Evolutionary conservation across 805 yeast genomes (phyloP).

Genomic region (Saccharomycopsis vini): DNA sequence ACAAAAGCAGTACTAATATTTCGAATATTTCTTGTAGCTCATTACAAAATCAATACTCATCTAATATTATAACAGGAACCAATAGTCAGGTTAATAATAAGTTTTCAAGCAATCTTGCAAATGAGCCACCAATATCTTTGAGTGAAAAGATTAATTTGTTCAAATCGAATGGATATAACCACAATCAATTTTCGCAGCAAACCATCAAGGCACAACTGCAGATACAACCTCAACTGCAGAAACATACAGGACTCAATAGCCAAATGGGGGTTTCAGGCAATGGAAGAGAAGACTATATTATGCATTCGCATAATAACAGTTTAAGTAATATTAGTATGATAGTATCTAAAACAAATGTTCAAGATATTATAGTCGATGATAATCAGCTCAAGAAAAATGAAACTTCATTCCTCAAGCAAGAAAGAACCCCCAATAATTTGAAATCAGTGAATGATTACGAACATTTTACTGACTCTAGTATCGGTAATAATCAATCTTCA

Average conservation of each 20-base stretch:
- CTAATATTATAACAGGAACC: not conserved
- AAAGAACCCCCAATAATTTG: not conserved
- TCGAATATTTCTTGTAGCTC: constrained; percentile 1
- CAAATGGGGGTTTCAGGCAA: not conserved
- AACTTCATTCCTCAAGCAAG: not conserved
- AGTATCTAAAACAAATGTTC: constrained; percentile 4
- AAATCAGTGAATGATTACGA: not conserved
- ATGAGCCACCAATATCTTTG: constrained; percentile 18
- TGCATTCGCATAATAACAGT: constrained; percentile 13
- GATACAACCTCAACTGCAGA: not conserved
- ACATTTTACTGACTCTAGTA: not conserved
- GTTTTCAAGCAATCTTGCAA: constrained; percentile 8
- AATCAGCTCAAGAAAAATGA: constrained; percentile 1
- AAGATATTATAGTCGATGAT: constrained; percentile 13
- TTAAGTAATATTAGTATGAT: constrained; percentile 14
- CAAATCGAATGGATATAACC: constrained; percentile 6
- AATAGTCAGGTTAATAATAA: not conserved
- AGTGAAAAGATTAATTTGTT: constrained; percentile 18
- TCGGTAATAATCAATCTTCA: too few relatives aligned
- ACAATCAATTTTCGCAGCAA: not conserved
- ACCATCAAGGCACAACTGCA: not conserved
- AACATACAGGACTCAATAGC: too few relatives aligned
- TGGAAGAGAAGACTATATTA: not conserved
- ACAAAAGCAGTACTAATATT: constrained; percentile 5
- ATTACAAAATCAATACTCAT: not conserved